phyloP scores from a whole-genome alignment of 2,329 filamentous ascomycete species.

The Bipolaris sorokiniana region DNA sequence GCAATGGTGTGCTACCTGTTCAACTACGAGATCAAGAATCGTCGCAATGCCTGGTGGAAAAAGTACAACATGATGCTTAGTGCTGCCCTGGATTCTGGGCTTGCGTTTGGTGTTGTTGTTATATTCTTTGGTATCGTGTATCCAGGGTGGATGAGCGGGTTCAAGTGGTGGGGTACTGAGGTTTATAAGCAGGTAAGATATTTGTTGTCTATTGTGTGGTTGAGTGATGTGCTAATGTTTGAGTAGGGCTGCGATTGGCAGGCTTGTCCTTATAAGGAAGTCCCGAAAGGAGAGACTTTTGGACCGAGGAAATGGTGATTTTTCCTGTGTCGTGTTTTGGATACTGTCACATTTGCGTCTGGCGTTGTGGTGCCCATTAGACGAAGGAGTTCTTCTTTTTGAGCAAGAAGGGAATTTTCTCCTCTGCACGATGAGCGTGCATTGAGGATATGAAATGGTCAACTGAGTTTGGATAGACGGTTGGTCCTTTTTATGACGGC shows the following conservation, averaged over 20 bases:
- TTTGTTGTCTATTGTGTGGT: neutral
- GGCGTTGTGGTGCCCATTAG: neutral
- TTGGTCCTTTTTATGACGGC: neutral
- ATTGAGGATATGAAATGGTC: neutral
- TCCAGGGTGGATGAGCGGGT: conserved; percentile 73
- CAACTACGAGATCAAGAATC: conserved; percentile 75
- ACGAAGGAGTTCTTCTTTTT: neutral
- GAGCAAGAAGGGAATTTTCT: neutral
- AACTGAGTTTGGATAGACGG: neutral
- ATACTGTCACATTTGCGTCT: neutral
- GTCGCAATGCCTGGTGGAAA: conserved; percentile 79
- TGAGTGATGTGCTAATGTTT: conserved; percentile 12
- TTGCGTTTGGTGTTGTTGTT: conserved; percentile 81
- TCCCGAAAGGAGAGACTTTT: conserved; percentile 52
- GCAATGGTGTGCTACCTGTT: conserved; percentile 84
- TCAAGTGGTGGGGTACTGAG: conserved; percentile 89
- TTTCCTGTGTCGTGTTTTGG: neutral
- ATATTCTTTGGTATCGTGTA: conserved; percentile 90
- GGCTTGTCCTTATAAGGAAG: conserved; percentile 72
- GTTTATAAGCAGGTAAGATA: conserved; percentile 70
- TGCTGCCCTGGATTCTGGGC: conserved; percentile 79
- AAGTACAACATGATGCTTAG: conserved; percentile 92
- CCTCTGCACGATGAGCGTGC: no score
- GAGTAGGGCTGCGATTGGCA: conserved; percentile 77
- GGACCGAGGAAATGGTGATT: conserved; percentile 41